Evolutionary conservation across 768 basidiomycete genomes (phyloP).

Genomic region (Suillus occidentalis): DNA sequence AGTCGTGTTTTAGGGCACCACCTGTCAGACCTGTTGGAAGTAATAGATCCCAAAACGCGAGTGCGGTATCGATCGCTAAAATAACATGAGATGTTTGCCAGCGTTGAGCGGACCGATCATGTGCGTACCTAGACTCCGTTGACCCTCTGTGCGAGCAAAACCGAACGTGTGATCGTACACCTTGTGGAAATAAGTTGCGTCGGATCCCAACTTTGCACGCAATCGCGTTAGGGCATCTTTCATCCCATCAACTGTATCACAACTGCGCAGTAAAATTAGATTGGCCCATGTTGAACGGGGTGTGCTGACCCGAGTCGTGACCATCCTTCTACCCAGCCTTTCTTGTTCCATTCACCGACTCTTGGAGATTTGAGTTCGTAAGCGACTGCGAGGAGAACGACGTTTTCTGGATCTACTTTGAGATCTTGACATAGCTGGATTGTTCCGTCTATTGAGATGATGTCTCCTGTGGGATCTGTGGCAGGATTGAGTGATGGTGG

Average conservation of each 20-base stretch:
- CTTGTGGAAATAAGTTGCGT: conserved; percentile 68
- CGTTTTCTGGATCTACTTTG: conserved; percentile 72
- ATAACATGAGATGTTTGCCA: neutral
- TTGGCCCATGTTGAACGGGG: neutral
- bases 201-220: conserved; percentile 57
- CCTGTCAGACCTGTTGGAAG: conserved; percentile 69
- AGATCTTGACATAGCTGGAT: conserved; percentile 74
- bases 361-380: conserved; percentile 75
- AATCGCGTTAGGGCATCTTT: conserved; percentile 52
- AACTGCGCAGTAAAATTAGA: conserved; percentile 37
- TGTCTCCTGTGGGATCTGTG: conserved; percentile 55
- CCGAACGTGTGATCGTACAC: conserved; percentile 84
- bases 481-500: neutral
- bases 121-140: conserved; percentile 71
- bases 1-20: conserved; percentile 56
- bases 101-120: neutral
- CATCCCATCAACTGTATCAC: conserved; percentile 67
- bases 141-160: conserved; percentile 73
- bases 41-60: conserved; percentile 77
- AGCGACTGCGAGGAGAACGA: conserved; percentile 79
- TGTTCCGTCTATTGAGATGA: conserved; percentile 79
- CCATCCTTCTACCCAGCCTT: conserved; percentile 84
- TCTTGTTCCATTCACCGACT: conserved; percentile 68
- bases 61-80: conserved; percentile 69
- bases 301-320: conserved; percentile 60